These are phyloP conservation scores for Aspergillus intermedius DNA, from an alignment of 2,329 filamentous ascomycete species.

Conservation along the genomic window DNA sequence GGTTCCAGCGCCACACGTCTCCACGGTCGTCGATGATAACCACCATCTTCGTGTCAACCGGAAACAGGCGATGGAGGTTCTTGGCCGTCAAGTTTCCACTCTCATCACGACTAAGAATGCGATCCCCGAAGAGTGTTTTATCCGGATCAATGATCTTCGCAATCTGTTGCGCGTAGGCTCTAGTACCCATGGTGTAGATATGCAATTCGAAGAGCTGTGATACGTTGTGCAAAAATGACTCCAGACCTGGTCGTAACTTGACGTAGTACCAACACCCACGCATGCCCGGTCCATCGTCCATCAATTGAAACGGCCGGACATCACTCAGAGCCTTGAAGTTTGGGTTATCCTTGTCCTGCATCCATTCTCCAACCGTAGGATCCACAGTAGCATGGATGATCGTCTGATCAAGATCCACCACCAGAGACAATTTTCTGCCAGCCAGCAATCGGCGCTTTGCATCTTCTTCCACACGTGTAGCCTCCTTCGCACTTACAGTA, in stretches of 20 bases:
- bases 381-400: conserved; percentile 98
- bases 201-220: conserved; percentile 85
- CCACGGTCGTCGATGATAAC: conserved; percentile 97
- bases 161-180: conserved; percentile 90
- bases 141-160: conserved; percentile 89
- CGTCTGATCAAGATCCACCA: conserved; percentile 96
- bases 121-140: conserved; percentile 81
- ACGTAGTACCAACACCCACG: conserved; percentile 94
- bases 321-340: conserved; percentile 89
- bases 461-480: conserved; percentile 74
- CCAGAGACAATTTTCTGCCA: conserved; percentile 78
- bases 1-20: conserved; percentile 91
- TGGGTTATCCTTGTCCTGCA: conserved; percentile 76
- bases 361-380: conserved; percentile 93
- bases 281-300: conserved; percentile 72
- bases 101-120: conserved; percentile 93
- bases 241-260: conserved; percentile 84
- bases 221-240: conserved; percentile 71
- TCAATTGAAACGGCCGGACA: conserved; percentile 79
- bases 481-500: conserved; percentile 76
- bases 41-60: conserved; percentile 97
- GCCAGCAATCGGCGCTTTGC: conserved; percentile 75
- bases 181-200: conserved; percentile 98
- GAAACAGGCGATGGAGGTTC: conserved; percentile 83
- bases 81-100: conserved; percentile 91